Base-by-base conservation (phyloP, 441 rosid genomes). In the Populus trichocarpa region DNA sequence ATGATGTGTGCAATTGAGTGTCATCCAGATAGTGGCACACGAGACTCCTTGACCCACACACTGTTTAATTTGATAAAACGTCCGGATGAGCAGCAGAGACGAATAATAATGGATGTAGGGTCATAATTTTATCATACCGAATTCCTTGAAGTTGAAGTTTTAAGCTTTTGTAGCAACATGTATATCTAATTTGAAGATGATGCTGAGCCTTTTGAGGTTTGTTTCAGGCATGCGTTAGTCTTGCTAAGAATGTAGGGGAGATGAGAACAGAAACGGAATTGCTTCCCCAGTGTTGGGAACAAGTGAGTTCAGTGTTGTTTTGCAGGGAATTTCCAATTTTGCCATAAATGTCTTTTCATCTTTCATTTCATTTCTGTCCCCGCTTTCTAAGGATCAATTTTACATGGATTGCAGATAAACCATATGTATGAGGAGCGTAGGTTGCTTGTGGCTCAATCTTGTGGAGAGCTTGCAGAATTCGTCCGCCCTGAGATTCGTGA, bases 231-330 rank as follows among this genome's bases (percentile, higher is more conserved):
- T 96, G 97, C 78, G 97, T 96, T 84, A 88, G 80, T 84, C 97
- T 96, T 73, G 92, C 99, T 53, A 90, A 85, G 88, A 96, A 91
- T 87, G 99, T 96, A 72, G 99, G 99, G 72, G 93, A 96, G 85
- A 96, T 92, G 98, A 90, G 98, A 86, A 96, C 98, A 78, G 99
- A 96, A 87, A 92, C 97, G 69, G 99, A 94, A 77, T 89, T 96
- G 82, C 99, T 96, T 81, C 99, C 97, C 61, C 97, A 96, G 88
- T 96, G 99, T 81, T 96, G 98, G 99, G 99, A 96, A 89, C 98
- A 96, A 86, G 99, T 94, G 82, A 89, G 91, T 84, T 77, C 71
- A 75, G 65, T 46, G 23, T 63, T 73, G 77, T 78, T 63, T 79
- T 25, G 33, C 59, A n/a, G 74, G 78, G 75, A 73, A 75, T 68